These are phyloP conservation scores for Cryphonectria carpinicola DNA, from an alignment of 2,329 filamentous ascomycete genomes.

Conservation along the genomic window DNA sequence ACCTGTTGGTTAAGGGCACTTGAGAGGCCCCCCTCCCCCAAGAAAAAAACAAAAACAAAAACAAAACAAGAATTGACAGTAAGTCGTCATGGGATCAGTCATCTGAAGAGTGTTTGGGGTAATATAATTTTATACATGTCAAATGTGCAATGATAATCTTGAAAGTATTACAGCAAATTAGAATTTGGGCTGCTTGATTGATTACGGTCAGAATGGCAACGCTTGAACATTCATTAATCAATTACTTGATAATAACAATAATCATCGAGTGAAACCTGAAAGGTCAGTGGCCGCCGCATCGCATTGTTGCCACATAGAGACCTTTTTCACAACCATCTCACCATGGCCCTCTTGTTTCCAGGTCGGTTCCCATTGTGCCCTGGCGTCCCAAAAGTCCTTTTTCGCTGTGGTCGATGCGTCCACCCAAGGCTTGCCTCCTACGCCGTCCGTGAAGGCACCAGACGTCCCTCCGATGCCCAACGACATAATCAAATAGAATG, in stretches of 20 bases:
- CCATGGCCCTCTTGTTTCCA: slow-evolving; percentile 10
- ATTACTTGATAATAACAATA: background rate
- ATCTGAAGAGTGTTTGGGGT: too few species aligned
- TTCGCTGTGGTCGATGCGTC: slow-evolving; percentile 22
- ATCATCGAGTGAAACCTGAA: background rate
- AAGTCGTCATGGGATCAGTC: too few species aligned
- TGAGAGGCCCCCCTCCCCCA: background rate
- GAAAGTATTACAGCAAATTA: too few species aligned
- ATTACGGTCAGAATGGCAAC: background rate
- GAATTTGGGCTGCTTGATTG: too few species aligned
- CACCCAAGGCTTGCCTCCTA: slow-evolving; percentile 28
- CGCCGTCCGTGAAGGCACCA: slow-evolving; percentile 21
- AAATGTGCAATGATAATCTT: too few species aligned
- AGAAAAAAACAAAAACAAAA: background rate
- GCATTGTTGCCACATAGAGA: slow-evolving; percentile 29
- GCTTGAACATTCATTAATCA: background rate
- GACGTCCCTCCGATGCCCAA: slow-evolving; percentile 6
- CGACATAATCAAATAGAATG: slow-evolving; percentile 13
- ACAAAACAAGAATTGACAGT: background rate
- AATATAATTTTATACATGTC: too few species aligned
- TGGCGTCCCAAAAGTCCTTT: slow-evolving; percentile 27
- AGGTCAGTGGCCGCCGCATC: slow-evolving; percentile 12
- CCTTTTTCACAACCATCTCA: slow-evolving; percentile 12
- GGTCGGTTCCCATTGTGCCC: slow-evolving; percentile 16
- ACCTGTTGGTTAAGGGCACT: background rate